phyloP scores from a whole-genome alignment of 768 basidiomycete genomes.

The Naganishia vishniacii region DNA sequence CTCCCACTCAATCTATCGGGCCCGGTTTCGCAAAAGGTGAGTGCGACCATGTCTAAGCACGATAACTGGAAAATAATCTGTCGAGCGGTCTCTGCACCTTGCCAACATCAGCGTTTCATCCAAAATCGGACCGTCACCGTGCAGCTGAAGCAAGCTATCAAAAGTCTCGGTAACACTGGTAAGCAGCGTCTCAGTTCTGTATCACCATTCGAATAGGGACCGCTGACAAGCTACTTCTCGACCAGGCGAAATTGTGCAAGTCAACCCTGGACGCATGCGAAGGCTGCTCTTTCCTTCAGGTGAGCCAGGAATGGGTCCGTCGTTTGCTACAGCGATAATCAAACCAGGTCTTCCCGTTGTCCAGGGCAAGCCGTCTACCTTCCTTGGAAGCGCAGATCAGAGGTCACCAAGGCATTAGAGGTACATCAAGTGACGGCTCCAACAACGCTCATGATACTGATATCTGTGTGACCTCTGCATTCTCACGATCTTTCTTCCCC shows the following conservation, averaged over 20 bases:
- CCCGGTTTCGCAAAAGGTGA: not conserved
- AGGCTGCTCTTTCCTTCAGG: conserved; percentile 22
- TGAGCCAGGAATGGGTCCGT: not conserved
- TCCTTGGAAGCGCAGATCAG: conserved; percentile 26
- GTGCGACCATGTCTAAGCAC: not conserved
- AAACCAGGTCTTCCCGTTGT: not conserved
- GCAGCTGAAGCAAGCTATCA: conserved; percentile 11
- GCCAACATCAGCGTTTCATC: conserved; percentile 1
- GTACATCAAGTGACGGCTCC: not conserved
- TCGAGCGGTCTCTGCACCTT: not conserved
- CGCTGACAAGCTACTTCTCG: not conserved
- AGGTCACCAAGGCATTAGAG: conserved; percentile 8
- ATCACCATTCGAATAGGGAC: not conserved
- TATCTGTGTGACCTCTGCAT: no score
- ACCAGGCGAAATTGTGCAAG: conserved; percentile 22
- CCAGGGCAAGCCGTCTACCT: conserved; percentile 23
- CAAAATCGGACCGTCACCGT: conserved; percentile 15
- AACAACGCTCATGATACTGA: no score
- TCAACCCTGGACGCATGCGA: conserved; percentile 26
- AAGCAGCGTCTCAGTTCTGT: not conserved
- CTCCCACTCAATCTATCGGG: not conserved
- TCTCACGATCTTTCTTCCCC: no score
- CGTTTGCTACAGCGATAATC: not conserved
- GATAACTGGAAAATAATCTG: not conserved
- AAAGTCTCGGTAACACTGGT: conserved; percentile 10